Conservation (phyloP, 2,329 filamentous ascomycete genomes). For the Neonectria punicea region DNA sequence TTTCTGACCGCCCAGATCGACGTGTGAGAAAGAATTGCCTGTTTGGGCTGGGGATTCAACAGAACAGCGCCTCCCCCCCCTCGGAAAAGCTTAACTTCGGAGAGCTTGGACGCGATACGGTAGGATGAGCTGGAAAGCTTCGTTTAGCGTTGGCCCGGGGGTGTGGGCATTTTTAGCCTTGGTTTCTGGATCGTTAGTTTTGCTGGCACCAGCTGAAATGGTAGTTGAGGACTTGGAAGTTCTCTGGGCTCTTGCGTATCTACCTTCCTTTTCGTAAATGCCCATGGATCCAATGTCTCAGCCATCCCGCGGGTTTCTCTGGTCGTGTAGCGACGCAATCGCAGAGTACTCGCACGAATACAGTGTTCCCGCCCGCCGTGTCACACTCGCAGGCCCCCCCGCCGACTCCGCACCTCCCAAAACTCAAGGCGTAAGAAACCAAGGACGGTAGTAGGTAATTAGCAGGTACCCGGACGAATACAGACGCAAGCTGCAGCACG, state of each 20-base stretch:
- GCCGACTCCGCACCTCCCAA: background rate
- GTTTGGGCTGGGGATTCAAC: background rate
- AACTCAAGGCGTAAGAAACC: background rate
- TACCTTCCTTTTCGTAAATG: too few species aligned
- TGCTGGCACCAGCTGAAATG: background rate
- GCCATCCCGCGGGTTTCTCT: background rate
- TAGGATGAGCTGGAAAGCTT: slow-evolving; percentile 13
- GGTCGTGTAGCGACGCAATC: background rate
- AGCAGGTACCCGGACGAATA: too few species aligned
- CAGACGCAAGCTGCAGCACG: slow-evolving; percentile 7
- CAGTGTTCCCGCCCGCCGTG: too few species aligned
- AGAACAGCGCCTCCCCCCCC: background rate
- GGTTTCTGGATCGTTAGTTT: background rate
- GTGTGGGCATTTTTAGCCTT: background rate
- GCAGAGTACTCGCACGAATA: background rate
- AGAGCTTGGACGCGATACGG: slow-evolving; percentile 8
- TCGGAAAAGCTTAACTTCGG: slow-evolving; percentile 17
- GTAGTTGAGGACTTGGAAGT: background rate
- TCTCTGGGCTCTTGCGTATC: too few species aligned
- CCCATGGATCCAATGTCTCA: background rate
- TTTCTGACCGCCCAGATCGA: background rate
- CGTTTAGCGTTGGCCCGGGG: slow-evolving; percentile 18
- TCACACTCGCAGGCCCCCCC: too few species aligned
- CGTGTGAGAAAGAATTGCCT: background rate
- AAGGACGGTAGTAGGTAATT: too few species aligned